Evolutionary conservation across 2,329 filamentous ascomycete genomes (phyloP).

Genomic region (Cladorrhinum sp.): DNA sequence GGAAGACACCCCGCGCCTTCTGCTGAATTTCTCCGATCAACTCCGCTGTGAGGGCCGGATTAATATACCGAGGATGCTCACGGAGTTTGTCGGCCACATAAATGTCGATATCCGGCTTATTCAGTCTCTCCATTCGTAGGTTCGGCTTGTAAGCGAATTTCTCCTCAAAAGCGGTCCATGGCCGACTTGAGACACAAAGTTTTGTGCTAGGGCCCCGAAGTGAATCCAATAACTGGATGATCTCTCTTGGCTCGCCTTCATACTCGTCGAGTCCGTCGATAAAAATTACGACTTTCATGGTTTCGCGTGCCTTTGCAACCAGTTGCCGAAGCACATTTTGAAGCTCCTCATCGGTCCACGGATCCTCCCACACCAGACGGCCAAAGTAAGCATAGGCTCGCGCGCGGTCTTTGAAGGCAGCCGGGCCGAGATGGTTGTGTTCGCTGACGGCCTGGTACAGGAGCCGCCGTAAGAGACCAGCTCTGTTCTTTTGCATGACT

Average conservation of each 20-base stretch:
- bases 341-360: background rate
- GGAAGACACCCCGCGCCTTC: conserved; percentile 1
- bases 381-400: background rate
- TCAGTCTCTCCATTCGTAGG: background rate
- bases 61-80: background rate
- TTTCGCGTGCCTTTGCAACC: background rate
- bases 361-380: background rate
- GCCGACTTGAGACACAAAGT: background rate
- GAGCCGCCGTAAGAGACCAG: background rate
- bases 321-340: background rate
- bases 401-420: background rate
- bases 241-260: background rate
- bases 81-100: background rate
- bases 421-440: background rate
- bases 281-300: background rate
- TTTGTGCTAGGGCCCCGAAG: background rate
- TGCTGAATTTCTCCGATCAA: background rate
- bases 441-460: background rate
- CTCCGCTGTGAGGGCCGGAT: background rate
- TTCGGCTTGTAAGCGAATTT: background rate
- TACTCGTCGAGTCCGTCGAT: conserved; percentile 6
- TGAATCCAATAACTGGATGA: background rate
- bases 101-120: background rate
- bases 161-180: background rate
- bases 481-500: background rate